Conservation (phyloP, 441 rosid genomes). For the Aquilaria agallochum region DNA sequence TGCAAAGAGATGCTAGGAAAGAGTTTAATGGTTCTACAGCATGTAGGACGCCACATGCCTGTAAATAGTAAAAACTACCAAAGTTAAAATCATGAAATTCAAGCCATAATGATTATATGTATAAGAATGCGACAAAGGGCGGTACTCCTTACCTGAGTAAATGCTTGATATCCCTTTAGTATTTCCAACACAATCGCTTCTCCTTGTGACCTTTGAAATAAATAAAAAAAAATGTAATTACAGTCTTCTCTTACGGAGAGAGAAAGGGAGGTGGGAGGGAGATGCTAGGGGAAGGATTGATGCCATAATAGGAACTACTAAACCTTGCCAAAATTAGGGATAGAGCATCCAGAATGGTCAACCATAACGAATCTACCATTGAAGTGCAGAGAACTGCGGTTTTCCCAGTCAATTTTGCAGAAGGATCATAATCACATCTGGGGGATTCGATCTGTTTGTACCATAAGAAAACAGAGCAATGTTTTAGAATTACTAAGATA, state of each 20-base stretch:
- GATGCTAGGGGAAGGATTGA: too few species aligned
- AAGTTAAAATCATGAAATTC: slow-evolving; percentile 15
- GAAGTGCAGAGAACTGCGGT: slow-evolving; percentile 82
- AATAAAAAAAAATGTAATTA: slow-evolving; percentile 20
- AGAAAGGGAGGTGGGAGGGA: background rate
- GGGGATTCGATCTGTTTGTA: slow-evolving; percentile 89
- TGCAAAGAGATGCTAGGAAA: slow-evolving; percentile 96
- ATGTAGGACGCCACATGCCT: slow-evolving; percentile 99
- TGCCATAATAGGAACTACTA: slow-evolving; percentile 14
- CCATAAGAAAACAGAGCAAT: slow-evolving; percentile 21
- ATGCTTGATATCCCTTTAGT: slow-evolving; percentile 98
- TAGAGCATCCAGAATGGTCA: slow-evolving; percentile 92
- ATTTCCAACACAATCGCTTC: slow-evolving; percentile 99
- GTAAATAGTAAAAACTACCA: slow-evolving; percentile 21
- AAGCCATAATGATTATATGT: background rate
- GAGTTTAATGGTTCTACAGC: slow-evolving; percentile 97
- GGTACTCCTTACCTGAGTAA: slow-evolving; percentile 78
- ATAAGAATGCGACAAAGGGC: slow-evolving; percentile 4
- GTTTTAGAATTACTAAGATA: slow-evolving; percentile 14
- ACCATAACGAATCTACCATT: slow-evolving; percentile 97
- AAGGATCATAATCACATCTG: slow-evolving; percentile 66
- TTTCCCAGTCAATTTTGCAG: slow-evolving; percentile 57
- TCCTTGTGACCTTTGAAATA: slow-evolving; percentile 87
- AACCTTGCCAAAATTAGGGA: slow-evolving; percentile 96
- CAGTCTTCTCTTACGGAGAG: slow-evolving; percentile 5